Evolutionary conservation across 495 filamentous ascomycete genomes (phyloP).

Genomic region (Eremomyces bilateralis): DNA sequence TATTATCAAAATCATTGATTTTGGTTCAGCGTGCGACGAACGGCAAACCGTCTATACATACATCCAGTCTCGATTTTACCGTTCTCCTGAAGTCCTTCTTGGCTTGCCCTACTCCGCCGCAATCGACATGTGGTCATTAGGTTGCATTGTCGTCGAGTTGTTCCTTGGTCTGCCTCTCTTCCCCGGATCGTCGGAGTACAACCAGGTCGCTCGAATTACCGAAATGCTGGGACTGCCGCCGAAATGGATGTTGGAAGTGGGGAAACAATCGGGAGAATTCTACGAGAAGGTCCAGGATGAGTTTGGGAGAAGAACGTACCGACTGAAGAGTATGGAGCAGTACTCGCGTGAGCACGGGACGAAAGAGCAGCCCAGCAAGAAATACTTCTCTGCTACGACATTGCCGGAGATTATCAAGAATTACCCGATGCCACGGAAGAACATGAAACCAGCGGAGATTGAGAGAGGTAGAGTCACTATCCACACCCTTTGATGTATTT

Average conservation of each 20-base stretch:
- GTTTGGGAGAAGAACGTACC: slow-evolving; percentile 72
- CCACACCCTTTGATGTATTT: no score
- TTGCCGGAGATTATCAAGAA: slow-evolving; percentile 91
- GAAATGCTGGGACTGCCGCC: slow-evolving; percentile 96
- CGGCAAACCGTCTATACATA: slow-evolving; percentile 98
- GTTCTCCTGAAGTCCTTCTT: slow-evolving; percentile 86
- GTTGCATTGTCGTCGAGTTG: slow-evolving; percentile 95
- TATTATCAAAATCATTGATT: slow-evolving; percentile 99
- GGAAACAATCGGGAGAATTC: slow-evolving; percentile 93
- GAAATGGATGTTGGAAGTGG: slow-evolving; percentile 98
- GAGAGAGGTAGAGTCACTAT: slow-evolving; percentile 64
- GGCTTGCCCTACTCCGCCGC: slow-evolving; percentile 92
- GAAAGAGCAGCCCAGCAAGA: slow-evolving; percentile 98
- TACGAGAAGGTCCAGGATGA: slow-evolving; percentile 91
- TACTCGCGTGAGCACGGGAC: slow-evolving; percentile 87
- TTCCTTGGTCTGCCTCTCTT: slow-evolving; percentile 92
- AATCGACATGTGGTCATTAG: slow-evolving; percentile 99
- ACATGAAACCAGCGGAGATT: slow-evolving; percentile 95
- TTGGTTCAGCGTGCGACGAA: slow-evolving; percentile 96
- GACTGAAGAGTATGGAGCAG: slow-evolving; percentile 90
- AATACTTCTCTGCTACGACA: slow-evolving; percentile 89
- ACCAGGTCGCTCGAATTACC: slow-evolving; percentile 89
- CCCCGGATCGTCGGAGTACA: slow-evolving; percentile 96
- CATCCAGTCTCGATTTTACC: slow-evolving; percentile 96
- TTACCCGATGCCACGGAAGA: slow-evolving; percentile 96